These are phyloP conservation scores for Rubia peregrina DNA, from an alignment of 305 asterid genomes.

Conservation along the genomic window DNA sequence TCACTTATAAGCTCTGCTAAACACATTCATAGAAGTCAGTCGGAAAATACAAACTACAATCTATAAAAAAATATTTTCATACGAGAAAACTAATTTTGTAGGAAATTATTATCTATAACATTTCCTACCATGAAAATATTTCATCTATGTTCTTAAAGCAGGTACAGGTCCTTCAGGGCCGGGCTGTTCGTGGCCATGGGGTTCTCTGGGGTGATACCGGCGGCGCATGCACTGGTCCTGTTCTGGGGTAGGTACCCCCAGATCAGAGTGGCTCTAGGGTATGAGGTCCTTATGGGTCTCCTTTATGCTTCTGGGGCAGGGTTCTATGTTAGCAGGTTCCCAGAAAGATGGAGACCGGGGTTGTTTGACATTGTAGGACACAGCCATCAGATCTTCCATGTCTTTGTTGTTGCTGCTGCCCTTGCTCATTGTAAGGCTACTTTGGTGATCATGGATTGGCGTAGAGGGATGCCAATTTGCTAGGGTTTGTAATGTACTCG, in stretches of 20 bases:
- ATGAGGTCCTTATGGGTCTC: constrained; percentile 59
- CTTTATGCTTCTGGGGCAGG: constrained; percentile 37
- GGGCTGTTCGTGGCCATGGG: constrained; percentile 71
- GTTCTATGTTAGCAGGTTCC: constrained; percentile 28
- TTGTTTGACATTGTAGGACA: constrained; percentile 30
- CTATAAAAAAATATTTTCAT: no score
- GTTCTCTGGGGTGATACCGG: constrained; percentile 74
- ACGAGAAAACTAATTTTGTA: no score
- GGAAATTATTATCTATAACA: no score
- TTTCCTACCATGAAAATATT: no score
- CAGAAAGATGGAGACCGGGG: constrained; percentile 37
- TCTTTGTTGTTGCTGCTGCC: constrained; percentile 56
- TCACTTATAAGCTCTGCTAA: no score
- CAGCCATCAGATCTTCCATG: constrained; percentile 37
- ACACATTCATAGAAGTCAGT: no score
- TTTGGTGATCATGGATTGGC: constrained; percentile 70
- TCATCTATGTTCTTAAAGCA: no score
- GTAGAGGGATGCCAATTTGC: constrained; percentile 33
- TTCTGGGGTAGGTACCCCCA: constrained; percentile 44
- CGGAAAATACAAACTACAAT: no score
- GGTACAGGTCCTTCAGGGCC: constrained; percentile 57
- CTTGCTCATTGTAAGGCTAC: constrained; percentile 61
- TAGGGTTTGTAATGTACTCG: not conserved
- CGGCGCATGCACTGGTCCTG: constrained; percentile 57
- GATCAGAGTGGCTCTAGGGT: constrained; percentile 46